Percentiles rank a stretch among this genome's conserved stretches.
Conservation (phyloP, 2,329 filamentous ascomycete species). For the Cordyceps cateniannulata region DNA sequence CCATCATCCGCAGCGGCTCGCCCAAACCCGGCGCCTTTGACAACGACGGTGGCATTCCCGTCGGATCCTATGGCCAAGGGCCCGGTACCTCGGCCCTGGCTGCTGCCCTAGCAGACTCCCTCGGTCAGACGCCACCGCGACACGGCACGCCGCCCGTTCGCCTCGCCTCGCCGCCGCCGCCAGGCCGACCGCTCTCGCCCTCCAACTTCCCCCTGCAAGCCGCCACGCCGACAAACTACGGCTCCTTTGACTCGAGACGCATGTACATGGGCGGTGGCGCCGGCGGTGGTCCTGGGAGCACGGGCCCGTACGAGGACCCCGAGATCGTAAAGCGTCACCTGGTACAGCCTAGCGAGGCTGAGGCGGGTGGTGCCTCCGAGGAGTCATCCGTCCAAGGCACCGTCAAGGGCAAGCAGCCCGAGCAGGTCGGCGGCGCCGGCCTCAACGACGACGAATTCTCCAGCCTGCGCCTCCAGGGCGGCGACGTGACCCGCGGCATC, state of each 20-base stretch:
- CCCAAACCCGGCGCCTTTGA: constrained; percentile 25
- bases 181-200: constrained; percentile 32
- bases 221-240: constrained; percentile 67
- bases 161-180: constrained; percentile 50
- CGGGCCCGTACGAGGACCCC: constrained; percentile 72
- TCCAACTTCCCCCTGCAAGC: constrained; percentile 30
- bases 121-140: constrained; percentile 63
- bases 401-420: constrained; percentile 49
- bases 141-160: constrained; percentile 57
- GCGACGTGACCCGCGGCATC: constrained; percentile 89
- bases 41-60: constrained; percentile 62
- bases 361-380: constrained; percentile 37
- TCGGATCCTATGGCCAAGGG: constrained; percentile 59
- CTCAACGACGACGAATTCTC: constrained; percentile 77
- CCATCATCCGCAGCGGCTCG: constrained; percentile 27
- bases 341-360: constrained; percentile 57
- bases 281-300: constrained; percentile 25
- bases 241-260: constrained; percentile 68
- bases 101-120: constrained; percentile 71
- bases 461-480: constrained; percentile 85
- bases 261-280: constrained; percentile 36
- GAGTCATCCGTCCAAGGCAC: constrained; percentile 38
- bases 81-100: constrained; percentile 85
- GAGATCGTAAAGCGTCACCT: constrained; percentile 88
- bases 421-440: constrained; percentile 28